Conservation (phyloP, 352 stramenopile genomes). For the Detonula confervacea region DNA sequence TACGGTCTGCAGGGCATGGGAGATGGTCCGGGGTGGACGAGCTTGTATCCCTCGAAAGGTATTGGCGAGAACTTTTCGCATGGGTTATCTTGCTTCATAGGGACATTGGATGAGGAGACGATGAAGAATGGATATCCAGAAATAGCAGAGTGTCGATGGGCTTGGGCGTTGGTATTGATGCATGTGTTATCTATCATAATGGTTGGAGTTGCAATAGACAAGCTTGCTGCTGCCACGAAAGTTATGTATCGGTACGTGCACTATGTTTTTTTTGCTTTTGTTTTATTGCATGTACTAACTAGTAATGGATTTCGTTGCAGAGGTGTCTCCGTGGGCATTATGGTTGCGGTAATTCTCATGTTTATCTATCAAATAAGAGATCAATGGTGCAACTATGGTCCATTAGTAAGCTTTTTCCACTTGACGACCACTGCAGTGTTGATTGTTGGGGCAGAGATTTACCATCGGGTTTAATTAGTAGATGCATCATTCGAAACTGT, state of each 20-base stretch:
- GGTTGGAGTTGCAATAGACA: constrained; percentile 77
- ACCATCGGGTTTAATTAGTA: constrained; percentile 72
- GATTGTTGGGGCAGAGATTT: constrained; percentile 80
- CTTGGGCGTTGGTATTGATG: constrained; percentile 55
- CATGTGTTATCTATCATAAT: constrained; percentile 76
- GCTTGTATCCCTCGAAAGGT: constrained; percentile 67
- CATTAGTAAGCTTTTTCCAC: constrained; percentile 71
- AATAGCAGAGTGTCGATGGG: constrained; percentile 58
- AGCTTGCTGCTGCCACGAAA: constrained; percentile 71
- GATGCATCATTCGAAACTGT: constrained; percentile 79
- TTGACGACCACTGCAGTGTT: constrained; percentile 71
- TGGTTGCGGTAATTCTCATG: constrained; percentile 70
- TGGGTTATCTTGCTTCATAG: constrained; percentile 74
- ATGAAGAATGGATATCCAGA: constrained; percentile 67
- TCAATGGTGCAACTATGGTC: constrained; percentile 70
- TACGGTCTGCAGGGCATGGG: constrained; percentile 77
- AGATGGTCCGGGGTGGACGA: constrained; percentile 59
- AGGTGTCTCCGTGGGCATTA: constrained; percentile 78
- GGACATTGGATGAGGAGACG: constrained; percentile 59
- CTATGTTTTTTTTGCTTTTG: no score
- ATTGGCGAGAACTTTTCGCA: constrained; percentile 75
- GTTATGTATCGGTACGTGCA: constrained; percentile 80
- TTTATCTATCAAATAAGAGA: constrained; percentile 76
- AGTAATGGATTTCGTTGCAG: no score
- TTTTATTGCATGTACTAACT: no score